Base-by-base conservation (phyloP, 352 stramenopile species). In the Pythium apleroticum region DNA sequence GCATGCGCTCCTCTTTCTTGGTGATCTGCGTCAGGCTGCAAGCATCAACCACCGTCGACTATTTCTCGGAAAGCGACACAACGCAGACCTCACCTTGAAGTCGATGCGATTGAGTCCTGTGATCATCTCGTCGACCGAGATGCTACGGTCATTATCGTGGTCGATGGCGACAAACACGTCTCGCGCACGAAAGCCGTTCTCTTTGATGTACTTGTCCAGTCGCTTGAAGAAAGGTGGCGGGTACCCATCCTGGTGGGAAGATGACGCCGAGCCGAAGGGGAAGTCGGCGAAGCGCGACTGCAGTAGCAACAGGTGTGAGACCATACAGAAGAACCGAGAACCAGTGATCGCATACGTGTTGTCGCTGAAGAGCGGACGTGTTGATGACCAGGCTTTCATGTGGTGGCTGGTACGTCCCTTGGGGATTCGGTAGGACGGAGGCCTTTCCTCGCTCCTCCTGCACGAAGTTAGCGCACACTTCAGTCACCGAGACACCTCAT, bases 131-230 rank as follows among this genome's bases (percentile, higher is more conserved):
- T 83, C 72, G 8, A 63, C 57, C 4, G 74, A 77, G 48, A 86
- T 70, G 35, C 33, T 57, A 17, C 55, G 57, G 63, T 83, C 60
- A 49, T 78, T 71, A 65, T 83, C 63, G 53, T 76, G 66, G 55
- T 86, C 77, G 58, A 86, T 76, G 11, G 74, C 73, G 14, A 76
- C 53, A 50, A 76, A 86, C 48, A 83, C 77, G 25, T 86, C 77
- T 48, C 61, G 73, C 22, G 73, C 77, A 12, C 74, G 77, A 58
- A 81, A 77, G 50, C 75, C 73, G 46, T 86, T 79, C 10, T 65
- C 65, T 24, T 81, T 72, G 52, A 86, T 78, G 69, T 78, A 83
- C 52, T 75, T 72, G 65, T 86, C 74, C 17, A 83, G 66, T 11
- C 77, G 77, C 57, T 76, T 78, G 68, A 86, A 86, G 63, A 78